Conservation (phyloP, 352 stramenopile genomes). For the Phytophthora parvispora region DNA sequence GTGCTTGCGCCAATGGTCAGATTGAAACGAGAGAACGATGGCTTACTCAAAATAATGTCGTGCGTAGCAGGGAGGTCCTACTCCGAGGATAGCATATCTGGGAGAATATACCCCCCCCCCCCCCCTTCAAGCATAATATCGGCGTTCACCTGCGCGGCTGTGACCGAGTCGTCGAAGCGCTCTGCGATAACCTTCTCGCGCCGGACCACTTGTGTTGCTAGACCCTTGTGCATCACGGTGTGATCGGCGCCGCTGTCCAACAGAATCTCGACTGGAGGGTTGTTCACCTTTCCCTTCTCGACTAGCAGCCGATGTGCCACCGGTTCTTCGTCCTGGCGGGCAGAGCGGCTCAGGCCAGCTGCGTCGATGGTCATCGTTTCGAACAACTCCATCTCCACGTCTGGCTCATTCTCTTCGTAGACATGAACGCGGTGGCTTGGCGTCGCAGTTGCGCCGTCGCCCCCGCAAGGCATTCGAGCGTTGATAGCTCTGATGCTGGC, state of each 20-base stretch:
- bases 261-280: background rate
- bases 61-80: slow-evolving; percentile 3
- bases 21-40: slow-evolving; percentile 16
- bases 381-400: background rate
- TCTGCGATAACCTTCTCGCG: slow-evolving; percentile 5
- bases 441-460: too few relatives aligned
- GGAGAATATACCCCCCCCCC: too few relatives aligned
- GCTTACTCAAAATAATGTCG: slow-evolving; percentile 21
- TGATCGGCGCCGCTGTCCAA: slow-evolving; percentile 13
- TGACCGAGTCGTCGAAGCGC: slow-evolving; percentile 1
- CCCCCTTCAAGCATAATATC: slow-evolving; percentile 5
- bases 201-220: background rate
- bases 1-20: slow-evolving; percentile 19
- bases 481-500: background rate
- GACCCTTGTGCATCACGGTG: slow-evolving; percentile 5
- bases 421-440: background rate
- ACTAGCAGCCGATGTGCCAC: slow-evolving; percentile 3
- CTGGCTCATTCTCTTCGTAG: slow-evolving; percentile 1
- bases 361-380: background rate
- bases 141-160: background rate
- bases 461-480: too few relatives aligned
- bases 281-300: background rate
- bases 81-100: slow-evolving; percentile 12
- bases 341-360: background rate
- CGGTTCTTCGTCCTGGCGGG: background rate